A percentile compares a stretch with the other conserved stretches of the same genome.
Evolutionary conservation across 371 early-diverging fungal genomes (phyloP).

Genomic region (Batrachochytrium dendrobatidis): DNA sequence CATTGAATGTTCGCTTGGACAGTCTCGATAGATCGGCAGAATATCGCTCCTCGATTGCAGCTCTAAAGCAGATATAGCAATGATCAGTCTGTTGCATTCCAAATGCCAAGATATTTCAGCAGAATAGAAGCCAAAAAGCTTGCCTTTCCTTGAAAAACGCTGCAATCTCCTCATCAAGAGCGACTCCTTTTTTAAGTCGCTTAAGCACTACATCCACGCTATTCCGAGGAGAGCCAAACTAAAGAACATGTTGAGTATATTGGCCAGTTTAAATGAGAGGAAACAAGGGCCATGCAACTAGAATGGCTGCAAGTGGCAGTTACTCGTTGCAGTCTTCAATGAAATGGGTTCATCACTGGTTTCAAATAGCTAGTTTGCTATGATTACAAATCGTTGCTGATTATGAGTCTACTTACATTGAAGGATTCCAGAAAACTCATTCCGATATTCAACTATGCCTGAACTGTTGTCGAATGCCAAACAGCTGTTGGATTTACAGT

Average conservation of each 20-base stretch:
- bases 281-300: background rate
- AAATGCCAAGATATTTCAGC: background rate
- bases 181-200: conserved; percentile 21
- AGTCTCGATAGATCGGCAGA: conserved; percentile 22
- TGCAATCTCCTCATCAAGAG: conserved; percentile 26
- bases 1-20: conserved; percentile 15
- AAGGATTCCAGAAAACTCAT: background rate
- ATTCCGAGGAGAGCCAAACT: conserved; percentile 26
- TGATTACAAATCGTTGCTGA: too few relatives aligned
- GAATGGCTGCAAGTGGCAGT: conserved; percentile 2
- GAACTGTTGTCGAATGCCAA: too few relatives aligned
- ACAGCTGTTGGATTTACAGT: too few relatives aligned
- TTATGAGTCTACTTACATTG: background rate
- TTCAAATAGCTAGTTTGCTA: too few relatives aligned
- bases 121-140: background rate
- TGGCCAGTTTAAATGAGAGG: too few relatives aligned
- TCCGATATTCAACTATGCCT: too few relatives aligned
- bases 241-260: background rate
- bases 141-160: conserved; percentile 32
- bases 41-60: conserved; percentile 29
- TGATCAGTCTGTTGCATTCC: background rate
- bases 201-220: conserved; percentile 18
- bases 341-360: background rate
- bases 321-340: background rate
- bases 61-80: conserved; percentile 5